Evolutionary conservation across 257 asterid species (phyloP).

Genomic region (Salvia hispanica): DNA sequence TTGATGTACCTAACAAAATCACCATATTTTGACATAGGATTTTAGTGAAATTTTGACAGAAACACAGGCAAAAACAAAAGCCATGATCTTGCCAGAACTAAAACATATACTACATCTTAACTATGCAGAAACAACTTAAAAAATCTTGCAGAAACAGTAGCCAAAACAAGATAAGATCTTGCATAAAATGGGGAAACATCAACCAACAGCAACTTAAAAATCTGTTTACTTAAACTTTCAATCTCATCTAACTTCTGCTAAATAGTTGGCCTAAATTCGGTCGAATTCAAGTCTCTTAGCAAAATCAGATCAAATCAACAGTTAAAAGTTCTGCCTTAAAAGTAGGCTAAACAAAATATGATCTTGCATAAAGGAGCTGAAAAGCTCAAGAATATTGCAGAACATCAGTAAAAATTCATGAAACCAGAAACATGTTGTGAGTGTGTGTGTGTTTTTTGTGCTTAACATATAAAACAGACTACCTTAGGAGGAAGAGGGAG

Average conservation of each 20-base stretch:
- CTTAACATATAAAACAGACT: neutral
- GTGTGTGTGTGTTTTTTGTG: neutral
- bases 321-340: neutral
- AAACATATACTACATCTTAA: no score
- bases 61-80: no score
- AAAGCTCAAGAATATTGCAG: neutral
- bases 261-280: no score
- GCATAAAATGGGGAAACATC: no score
- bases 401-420: neutral
- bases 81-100: neutral
- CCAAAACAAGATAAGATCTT: neutral
- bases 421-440: no score
- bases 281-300: no score
- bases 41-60: neutral
- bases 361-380: neutral
- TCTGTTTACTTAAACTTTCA: no score
- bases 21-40: no score
- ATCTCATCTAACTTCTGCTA: no score
- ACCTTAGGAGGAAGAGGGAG: constrained; percentile 58
- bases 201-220: no score
- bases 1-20: constrained; percentile 55
- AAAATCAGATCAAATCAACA: no score
- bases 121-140: neutral
- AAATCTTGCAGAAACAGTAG: neutral
- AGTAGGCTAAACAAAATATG: neutral